These are phyloP conservation scores for Juglanconis oblonga DNA, from an alignment of 2,329 filamentous ascomycete species.

Conservation along the genomic window DNA sequence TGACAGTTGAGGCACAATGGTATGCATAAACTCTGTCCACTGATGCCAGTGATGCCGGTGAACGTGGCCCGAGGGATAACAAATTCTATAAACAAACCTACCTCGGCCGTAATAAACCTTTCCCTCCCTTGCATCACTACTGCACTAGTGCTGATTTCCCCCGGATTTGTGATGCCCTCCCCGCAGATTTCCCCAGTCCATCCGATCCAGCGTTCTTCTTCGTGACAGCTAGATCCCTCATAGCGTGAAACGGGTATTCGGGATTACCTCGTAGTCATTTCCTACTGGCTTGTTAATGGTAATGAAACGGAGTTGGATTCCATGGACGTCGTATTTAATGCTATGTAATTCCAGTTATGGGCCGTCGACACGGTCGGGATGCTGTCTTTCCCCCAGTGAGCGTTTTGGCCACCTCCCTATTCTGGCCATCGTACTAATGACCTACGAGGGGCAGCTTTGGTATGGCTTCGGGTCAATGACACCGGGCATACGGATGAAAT, in stretches of 20 bases:
- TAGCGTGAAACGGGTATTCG: conserved; percentile 4
- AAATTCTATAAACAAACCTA: background rate
- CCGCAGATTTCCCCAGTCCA: conserved; percentile 3
- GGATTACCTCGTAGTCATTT: background rate
- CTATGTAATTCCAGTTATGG: too few species aligned
- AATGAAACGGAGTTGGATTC: background rate
- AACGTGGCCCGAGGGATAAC: too few species aligned
- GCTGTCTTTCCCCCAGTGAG: too few species aligned
- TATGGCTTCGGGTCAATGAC: background rate
- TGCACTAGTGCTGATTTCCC: background rate
- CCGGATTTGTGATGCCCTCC: conserved; percentile 5
- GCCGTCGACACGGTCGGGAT: too few species aligned
- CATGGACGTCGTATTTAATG: background rate
- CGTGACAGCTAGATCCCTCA: background rate
- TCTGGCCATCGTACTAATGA: background rate
- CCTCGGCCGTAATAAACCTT: background rate
- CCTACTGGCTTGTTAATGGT: background rate
- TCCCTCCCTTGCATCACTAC: background rate
- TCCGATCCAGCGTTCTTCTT: background rate
- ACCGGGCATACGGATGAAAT: background rate
- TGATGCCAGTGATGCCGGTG: too few species aligned
- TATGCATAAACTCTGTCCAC: too few species aligned
- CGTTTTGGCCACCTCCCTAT: background rate
- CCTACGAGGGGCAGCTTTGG: background rate
- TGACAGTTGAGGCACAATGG: too few species aligned